Conservation (phyloP, 805 yeast genomes). For the Barnettozyma siamensis region DNA sequence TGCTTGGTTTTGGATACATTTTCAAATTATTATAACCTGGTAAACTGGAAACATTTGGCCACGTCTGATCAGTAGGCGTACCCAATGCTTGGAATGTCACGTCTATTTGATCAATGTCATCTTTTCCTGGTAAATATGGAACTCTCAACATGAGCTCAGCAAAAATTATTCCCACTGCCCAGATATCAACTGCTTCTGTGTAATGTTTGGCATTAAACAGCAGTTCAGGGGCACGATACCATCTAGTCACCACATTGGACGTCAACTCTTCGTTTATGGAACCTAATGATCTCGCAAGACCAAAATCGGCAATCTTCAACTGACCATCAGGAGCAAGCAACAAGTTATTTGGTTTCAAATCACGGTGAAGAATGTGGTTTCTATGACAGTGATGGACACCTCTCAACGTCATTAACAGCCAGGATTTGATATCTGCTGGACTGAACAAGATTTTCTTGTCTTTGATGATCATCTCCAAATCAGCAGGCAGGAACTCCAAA, state of each 20-base stretch:
- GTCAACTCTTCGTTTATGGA: conserved; percentile 73
- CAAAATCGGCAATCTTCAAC: conserved; percentile 94
- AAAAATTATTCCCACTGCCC: conserved; percentile 96
- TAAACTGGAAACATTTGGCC: conserved; percentile 85
- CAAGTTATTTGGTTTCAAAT: conserved; percentile 88
- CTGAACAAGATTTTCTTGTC: conserved; percentile 71
- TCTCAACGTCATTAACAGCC: conserved; percentile 91
- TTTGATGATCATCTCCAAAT: conserved; percentile 82
- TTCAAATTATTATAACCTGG: conserved; percentile 71
- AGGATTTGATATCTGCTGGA: conserved; percentile 83
- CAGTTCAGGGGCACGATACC: conserved; percentile 97
- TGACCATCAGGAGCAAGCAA: conserved; percentile 82
- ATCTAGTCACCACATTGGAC: conserved; percentile 92
- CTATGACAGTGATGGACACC: conserved; percentile 96
- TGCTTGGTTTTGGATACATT: conserved; percentile 77
- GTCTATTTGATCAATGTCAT: conserved; percentile 83
- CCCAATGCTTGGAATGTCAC: conserved; percentile 95
- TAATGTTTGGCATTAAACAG: conserved; percentile 85
- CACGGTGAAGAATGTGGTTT: conserved; percentile 85
- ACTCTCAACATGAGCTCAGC: conserved; percentile 94
- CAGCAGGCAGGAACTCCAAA: conserved; percentile 89
- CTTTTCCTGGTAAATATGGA: conserved; percentile 91
- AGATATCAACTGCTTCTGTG: conserved; percentile 82
- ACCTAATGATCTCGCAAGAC: conserved; percentile 82
- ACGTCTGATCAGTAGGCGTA: conserved; percentile 84